Evolutionary conservation across 2,329 filamentous ascomycete species (phyloP).

Genomic region (Sporothrix schenckii): DNA sequence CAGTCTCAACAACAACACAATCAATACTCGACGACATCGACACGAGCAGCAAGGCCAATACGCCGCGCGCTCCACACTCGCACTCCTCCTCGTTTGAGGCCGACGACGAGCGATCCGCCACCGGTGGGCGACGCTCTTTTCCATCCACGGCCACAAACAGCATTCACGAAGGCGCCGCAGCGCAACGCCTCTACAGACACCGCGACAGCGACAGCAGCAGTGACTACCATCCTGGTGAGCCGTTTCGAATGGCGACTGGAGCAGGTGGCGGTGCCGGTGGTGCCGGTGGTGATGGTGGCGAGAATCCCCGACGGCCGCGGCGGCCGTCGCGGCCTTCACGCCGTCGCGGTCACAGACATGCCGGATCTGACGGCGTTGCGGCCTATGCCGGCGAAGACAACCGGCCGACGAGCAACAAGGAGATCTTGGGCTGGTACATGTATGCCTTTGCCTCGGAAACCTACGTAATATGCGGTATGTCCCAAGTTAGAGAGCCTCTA

Average conservation of each 20-base stretch:
- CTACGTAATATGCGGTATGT: conserved; percentile 88
- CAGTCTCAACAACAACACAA: neutral
- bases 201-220: conserved; percentile 25
- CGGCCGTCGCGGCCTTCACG: conserved; percentile 43
- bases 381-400: conserved; percentile 83
- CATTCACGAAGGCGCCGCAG: conserved; percentile 6
- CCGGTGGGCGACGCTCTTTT: conserved; percentile 35
- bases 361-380: conserved; percentile 44
- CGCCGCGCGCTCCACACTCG: conserved; percentile 54
- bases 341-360: conserved; percentile 42
- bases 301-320: conserved; percentile 6
- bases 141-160: conserved; percentile 24
- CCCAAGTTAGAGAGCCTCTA: no score
- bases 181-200: conserved; percentile 1
- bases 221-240: conserved; percentile 24
- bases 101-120: conserved; percentile 67
- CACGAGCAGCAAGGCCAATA: neutral
- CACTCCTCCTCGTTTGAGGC: conserved; percentile 68
- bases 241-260: conserved; percentile 27
- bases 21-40: conserved; percentile 2
- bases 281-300: conserved; percentile 5
- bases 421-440: conserved; percentile 92
- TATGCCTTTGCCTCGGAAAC: conserved; percentile 97
- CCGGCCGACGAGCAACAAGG: conserved; percentile 81
- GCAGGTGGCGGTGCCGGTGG: neutral